These are phyloP conservation scores for Sporothrix humicola DNA, from an alignment of 2,329 filamentous ascomycete genomes.

Conservation along the genomic window DNA sequence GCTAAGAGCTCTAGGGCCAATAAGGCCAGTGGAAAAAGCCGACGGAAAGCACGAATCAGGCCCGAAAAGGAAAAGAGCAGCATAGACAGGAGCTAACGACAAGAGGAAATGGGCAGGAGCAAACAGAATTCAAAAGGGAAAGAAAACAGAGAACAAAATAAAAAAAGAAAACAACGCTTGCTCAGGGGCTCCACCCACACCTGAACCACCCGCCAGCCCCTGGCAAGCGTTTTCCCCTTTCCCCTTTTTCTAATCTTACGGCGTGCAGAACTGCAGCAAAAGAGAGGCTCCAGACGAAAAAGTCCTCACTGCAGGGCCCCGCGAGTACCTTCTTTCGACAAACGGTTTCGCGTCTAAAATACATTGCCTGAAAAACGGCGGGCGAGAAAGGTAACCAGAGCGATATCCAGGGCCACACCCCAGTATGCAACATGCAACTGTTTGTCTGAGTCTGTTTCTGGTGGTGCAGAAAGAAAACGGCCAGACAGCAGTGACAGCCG, in stretches of 20 bases:
- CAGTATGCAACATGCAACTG: slow-evolving; percentile 14
- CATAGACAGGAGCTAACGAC: not conserved
- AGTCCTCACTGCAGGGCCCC: not conserved
- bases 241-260: slow-evolving; percentile 5
- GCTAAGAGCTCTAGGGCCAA: not conserved
- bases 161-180: slow-evolving; percentile 16
- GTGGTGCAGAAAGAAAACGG: slow-evolving; percentile 11
- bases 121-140: not conserved
- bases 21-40: not conserved
- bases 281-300: not conserved
- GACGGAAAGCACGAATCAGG: not conserved
- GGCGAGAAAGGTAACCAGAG: slow-evolving; percentile 9
- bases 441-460: not conserved
- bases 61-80: slow-evolving; percentile 12
- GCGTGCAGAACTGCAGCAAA: not conserved
- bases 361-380: not conserved
- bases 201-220: not conserved
- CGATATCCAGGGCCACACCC: not conserved
- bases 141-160: not conserved
- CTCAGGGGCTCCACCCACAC: slow-evolving; percentile 8
- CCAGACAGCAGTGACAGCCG: not conserved
- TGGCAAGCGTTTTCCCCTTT: slow-evolving; percentile 20
- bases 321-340: not conserved
- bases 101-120: not conserved
- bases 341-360: slow-evolving; percentile 5